Conservation (phyloP, 2,329 filamentous ascomycete genomes). For the Mycogone perniciosa region DNA sequence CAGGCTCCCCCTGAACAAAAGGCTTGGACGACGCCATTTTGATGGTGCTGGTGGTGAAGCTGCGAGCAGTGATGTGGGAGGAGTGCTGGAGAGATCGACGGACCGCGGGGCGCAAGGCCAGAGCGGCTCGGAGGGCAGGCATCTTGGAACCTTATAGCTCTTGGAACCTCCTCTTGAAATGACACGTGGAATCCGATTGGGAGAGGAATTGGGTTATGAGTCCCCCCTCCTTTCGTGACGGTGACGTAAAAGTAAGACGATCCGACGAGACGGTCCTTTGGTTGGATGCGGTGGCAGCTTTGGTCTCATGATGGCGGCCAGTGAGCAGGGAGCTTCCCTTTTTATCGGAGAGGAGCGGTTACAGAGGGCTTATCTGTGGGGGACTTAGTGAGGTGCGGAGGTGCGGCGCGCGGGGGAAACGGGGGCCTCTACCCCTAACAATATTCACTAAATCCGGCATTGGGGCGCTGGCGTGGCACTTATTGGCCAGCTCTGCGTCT, state of each 20-base stretch:
- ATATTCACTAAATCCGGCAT: too few species aligned
- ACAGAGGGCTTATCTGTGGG: slow-evolving; percentile 13
- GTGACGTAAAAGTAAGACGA: too few species aligned
- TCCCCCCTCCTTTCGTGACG: too few species aligned
- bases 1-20: slow-evolving; percentile 45
- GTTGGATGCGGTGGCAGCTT: too few species aligned
- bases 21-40: slow-evolving; percentile 29
- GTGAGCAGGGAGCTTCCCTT: not conserved
- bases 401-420: not conserved
- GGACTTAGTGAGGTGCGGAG: not conserved
- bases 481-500: not conserved
- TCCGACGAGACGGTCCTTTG: too few species aligned
- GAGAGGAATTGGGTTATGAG: not conserved
- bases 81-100: slow-evolving; percentile 6
- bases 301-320: not conserved
- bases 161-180: not conserved
- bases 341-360: slow-evolving; percentile 9
- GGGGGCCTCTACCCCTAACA: not conserved
- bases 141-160: slow-evolving; percentile 14
- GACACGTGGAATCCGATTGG: not conserved
- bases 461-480: not conserved
- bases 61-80: slow-evolving; percentile 16
- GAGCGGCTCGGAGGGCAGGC: slow-evolving; percentile 25
- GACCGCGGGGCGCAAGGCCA: slow-evolving; percentile 14
- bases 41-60: slow-evolving; percentile 20